phyloP scores from a whole-genome alignment of 352 stramenopile genomes.

The Globisporangium middletonii region DNA sequence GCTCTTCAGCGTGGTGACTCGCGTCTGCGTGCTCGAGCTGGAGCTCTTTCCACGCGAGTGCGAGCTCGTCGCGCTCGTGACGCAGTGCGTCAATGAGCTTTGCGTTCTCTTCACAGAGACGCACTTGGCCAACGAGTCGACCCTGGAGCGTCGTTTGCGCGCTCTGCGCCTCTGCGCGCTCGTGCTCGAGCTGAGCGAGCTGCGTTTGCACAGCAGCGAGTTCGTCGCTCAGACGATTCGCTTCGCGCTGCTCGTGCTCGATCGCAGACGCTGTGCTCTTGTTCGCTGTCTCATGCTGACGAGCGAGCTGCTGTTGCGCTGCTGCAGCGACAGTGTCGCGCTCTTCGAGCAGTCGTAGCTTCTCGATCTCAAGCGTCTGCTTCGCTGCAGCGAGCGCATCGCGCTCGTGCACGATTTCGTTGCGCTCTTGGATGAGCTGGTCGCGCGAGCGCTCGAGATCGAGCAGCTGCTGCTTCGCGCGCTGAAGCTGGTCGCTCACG shows the following conservation, averaged over 20 bases:
- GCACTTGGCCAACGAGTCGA: conserved; percentile 22
- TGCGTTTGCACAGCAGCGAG: conserved; percentile 5
- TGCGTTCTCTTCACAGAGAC: conserved; percentile 12
- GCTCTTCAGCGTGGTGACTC: conserved; percentile 40
- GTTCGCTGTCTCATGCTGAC: conserved; percentile 4
- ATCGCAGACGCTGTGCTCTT: background rate
- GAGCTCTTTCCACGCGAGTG: conserved; percentile 39
- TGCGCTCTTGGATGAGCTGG: background rate
- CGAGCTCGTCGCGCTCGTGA: conserved; percentile 35
- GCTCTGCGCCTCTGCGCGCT: conserved; percentile 10
- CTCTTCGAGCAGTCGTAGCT: conserved; percentile 5
- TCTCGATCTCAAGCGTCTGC: conserved; percentile 2
- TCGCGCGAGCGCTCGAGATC: conserved; percentile 10
- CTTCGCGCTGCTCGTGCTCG: conserved; percentile 8
- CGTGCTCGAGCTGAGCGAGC: conserved; percentile 12
- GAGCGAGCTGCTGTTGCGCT: background rate
- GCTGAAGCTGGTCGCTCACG: conserved; percentile 7
- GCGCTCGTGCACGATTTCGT: conserved; percentile 18
- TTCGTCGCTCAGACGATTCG: background rate
- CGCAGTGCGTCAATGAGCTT: conserved; percentile 26
- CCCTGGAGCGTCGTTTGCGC: conserved; percentile 18
- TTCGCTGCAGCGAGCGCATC: conserved; percentile 11
- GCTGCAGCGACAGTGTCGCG: conserved; percentile 1
- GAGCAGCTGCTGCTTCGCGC: conserved; percentile 8
- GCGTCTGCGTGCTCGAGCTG: conserved; percentile 44